phyloP scores from a whole-genome alignment of 768 basidiomycete species.

The Serendipita sp. region DNA sequence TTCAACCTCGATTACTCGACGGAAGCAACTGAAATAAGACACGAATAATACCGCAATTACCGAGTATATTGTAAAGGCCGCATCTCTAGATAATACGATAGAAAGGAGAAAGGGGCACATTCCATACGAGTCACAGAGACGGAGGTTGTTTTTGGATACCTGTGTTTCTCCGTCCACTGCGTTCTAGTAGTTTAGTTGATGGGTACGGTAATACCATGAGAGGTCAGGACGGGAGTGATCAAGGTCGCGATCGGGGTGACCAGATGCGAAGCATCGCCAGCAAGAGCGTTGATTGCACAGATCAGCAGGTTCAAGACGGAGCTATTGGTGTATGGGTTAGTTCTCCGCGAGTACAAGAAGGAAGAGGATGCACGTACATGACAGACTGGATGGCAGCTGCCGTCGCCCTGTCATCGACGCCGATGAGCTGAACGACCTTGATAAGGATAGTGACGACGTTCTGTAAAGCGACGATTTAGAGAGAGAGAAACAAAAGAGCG shows the following conservation, averaged over 20 bases:
- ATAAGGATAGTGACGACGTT: not conserved
- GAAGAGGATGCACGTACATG: not conserved
- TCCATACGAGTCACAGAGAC: no score
- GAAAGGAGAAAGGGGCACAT: no score
- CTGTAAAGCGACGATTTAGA: not conserved
- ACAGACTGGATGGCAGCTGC: not conserved
- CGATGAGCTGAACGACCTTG: not conserved
- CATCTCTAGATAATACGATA: no score
- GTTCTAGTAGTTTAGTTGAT: not conserved
- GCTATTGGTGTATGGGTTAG: not conserved
- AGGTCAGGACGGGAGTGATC: not conserved
- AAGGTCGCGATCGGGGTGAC: not conserved
- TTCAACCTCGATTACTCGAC: no score
- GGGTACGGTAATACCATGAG: not conserved
- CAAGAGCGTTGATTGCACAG: not conserved
- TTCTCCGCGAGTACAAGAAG: not conserved
- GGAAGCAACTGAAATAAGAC: no score
- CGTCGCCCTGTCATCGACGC: not conserved
- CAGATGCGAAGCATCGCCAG: not conserved
- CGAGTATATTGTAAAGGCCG: no score
- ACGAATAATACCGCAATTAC: no score
- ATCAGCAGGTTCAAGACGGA: not conserved
- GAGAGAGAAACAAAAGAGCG: not conserved
- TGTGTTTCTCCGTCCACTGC: no score
- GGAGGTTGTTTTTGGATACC: no score